A percentile compares a stretch with the other conserved stretches of the same genome.
Evolutionary conservation across 1,139 yeast species (phyloP).

Genomic region (Protomyces inouyei): DNA sequence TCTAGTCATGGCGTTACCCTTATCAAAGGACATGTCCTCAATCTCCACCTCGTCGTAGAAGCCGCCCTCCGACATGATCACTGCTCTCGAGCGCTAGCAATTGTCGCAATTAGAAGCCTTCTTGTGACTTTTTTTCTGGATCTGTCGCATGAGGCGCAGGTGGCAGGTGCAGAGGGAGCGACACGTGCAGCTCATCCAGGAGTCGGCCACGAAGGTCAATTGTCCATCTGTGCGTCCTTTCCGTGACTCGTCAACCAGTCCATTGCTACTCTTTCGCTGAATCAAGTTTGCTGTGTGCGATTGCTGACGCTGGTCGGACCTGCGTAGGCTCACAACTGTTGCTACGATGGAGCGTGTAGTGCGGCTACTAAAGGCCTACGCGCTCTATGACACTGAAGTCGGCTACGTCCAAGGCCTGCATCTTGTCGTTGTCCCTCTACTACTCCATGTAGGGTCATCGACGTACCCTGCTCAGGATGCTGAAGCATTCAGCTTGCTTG

Average conservation of each 20-base stretch:
- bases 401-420: constrained; percentile 99
- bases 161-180: too few relatives aligned
- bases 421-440: constrained; percentile 76
- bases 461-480: constrained; percentile 53
- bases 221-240: too few relatives aligned
- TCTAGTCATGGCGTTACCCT: not conserved
- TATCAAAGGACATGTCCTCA: constrained; percentile 77
- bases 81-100: too few relatives aligned
- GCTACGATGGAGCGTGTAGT: constrained; percentile 20
- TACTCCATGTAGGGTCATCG: constrained; percentile 48
- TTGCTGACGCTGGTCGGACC: too few relatives aligned
- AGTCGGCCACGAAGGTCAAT: too few relatives aligned
- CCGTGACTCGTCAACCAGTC: too few relatives aligned
- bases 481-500: constrained; percentile 79
- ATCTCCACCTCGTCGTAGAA: constrained; percentile 93
- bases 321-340: not conserved
- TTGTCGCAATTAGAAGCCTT: too few relatives aligned
- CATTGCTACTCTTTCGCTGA: too few relatives aligned
- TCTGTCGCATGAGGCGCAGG: too few relatives aligned
- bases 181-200: too few relatives aligned
- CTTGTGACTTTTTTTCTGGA: too few relatives aligned
- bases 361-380: constrained; percentile 69
- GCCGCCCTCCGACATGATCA: constrained; percentile 39
- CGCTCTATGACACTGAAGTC: constrained; percentile 81
- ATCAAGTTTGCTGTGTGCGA: too few relatives aligned